phyloP scores from a whole-genome alignment of 495 filamentous ascomycete genomes.

The Talaromyces ruber region DNA sequence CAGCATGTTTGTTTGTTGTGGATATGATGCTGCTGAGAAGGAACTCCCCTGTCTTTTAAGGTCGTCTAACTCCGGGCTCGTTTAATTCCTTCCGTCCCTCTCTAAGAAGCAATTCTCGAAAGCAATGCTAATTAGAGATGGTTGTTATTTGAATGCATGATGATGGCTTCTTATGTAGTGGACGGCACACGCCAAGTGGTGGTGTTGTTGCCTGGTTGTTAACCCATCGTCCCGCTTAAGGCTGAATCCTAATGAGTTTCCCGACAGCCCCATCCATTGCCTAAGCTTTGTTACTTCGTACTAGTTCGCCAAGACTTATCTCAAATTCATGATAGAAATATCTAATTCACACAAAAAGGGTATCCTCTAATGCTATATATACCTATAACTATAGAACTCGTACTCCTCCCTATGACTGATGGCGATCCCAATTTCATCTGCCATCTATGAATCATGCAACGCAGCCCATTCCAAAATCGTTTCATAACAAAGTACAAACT shows the following conservation, averaged over 20 bases:
- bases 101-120: too few relatives aligned
- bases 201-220: background rate
- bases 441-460: constrained; percentile 24
- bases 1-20: constrained; percentile 15
- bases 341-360: constrained; percentile 4
- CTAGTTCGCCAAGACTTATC: too few relatives aligned
- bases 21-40: background rate
- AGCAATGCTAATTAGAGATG: background rate
- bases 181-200: background rate
- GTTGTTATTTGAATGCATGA: background rate
- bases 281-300: background rate
- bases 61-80: background rate
- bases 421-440: constrained; percentile 12
- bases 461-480: constrained; percentile 85
- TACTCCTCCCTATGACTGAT: constrained; percentile 1
- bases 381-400: background rate
- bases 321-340: background rate
- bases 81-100: background rate
- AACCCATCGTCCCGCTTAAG: background rate
- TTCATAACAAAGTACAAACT: constrained; percentile 96
- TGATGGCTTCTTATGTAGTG: background rate
- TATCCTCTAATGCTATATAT: constrained; percentile 7
- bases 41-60: background rate
- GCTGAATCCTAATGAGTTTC: background rate
- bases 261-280: background rate